Evolutionary conservation across 352 stramenopile species (phyloP).

Genomic region (Phytophthora vignae): DNA sequence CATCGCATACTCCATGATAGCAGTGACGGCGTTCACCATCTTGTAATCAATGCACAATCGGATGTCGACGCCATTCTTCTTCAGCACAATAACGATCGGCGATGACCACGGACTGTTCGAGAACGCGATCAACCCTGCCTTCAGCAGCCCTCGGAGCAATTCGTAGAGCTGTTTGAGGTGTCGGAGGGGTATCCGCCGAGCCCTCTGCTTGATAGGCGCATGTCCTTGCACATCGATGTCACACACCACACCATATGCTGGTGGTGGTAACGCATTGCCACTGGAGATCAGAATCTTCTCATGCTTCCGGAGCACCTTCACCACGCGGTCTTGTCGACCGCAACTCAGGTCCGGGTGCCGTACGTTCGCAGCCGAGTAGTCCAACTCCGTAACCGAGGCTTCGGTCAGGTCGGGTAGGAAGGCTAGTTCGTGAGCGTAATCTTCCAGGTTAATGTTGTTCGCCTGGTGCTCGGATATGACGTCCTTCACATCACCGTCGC

Average conservation of each 20-base stretch:
- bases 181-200: background rate
- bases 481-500: too few species aligned
- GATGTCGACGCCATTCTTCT: background rate
- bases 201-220: background rate
- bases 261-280: background rate
- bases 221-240: background rate
- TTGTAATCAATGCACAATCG: background rate
- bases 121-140: background rate
- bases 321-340: background rate
- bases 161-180: background rate
- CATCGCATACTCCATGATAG: background rate
- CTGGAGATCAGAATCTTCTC: background rate
- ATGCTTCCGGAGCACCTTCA: background rate
- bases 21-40: background rate
- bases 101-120: background rate
- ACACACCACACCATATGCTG: background rate
- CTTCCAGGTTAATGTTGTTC: too few species aligned
- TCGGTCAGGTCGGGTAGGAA: too few species aligned
- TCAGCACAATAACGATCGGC: background rate
- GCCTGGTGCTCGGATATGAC: too few species aligned
- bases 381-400: background rate
- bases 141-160: background rate
- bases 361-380: background rate
- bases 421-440: too few species aligned
- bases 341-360: background rate